Conservation (phyloP, 2,329 filamentous ascomycete genomes). For the Aotearoamyces nothofagi region DNA sequence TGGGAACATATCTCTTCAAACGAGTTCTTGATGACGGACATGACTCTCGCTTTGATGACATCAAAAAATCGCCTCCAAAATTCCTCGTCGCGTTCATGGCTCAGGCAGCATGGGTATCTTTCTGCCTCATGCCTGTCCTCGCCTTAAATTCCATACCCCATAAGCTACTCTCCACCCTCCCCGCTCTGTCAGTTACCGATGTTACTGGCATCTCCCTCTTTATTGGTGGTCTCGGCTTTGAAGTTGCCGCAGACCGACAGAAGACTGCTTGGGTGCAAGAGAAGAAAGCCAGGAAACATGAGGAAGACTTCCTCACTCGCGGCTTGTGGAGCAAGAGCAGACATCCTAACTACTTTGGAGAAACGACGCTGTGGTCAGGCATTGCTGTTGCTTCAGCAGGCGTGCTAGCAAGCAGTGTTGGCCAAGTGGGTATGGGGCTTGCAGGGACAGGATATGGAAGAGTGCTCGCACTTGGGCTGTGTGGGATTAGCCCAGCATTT, state of each 20-base stretch:
- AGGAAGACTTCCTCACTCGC: constrained; percentile 47
- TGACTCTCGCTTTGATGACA: constrained; percentile 42
- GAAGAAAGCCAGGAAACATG: constrained; percentile 49
- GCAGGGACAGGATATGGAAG: constrained; percentile 26
- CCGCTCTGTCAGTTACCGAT: constrained; percentile 33
- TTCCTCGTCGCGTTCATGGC: constrained; percentile 39
- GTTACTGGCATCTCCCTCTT: constrained; percentile 42
- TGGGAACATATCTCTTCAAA: constrained; percentile 48
- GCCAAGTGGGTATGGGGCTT: constrained; percentile 41
- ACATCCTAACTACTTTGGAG: constrained; percentile 62
- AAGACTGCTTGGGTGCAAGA: constrained; percentile 45
- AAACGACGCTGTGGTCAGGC: constrained; percentile 53
- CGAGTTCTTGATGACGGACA: constrained; percentile 42
- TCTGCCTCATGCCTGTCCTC: constrained; percentile 51
- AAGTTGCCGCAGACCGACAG: constrained; percentile 46
- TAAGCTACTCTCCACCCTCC: constrained; percentile 31
- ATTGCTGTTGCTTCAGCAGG: constrained; percentile 44
- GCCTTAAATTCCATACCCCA: constrained; percentile 46
- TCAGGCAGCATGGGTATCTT: constrained; percentile 52
- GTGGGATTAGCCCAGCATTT: constrained; percentile 43
- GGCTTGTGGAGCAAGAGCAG: constrained; percentile 46
- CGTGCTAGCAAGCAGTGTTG: constrained; percentile 34
- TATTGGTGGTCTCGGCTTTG: constrained; percentile 40
- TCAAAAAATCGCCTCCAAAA: constrained; percentile 33
- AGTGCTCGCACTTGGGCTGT: constrained; percentile 25